Base-by-base conservation (phyloP, 1,284 basidiomycete genomes). In the Papiliotrema flavescens region DNA sequence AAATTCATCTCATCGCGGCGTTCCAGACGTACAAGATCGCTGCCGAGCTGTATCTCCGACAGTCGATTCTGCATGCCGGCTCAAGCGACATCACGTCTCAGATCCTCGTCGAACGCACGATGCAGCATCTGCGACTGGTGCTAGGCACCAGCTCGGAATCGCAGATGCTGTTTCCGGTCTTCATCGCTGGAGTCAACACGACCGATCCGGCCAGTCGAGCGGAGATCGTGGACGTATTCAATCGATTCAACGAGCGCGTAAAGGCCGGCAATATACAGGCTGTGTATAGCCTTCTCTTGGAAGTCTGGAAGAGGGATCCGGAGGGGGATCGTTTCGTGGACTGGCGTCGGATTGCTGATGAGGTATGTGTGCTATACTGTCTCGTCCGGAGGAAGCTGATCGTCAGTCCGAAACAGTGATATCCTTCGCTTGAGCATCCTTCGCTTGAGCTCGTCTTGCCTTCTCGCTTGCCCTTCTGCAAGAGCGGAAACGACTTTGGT, bases 91-190 rank as follows among this genome's bases (percentile, higher is more conserved):
- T 71, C 17, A 51, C 62, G n/a, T 57, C 57, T 23, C 66, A 63
- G n/a, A 56, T 65, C 7, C 58, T 69, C 19, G 66, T 61, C 17
- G 39, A 48, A n/a, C 62, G 64, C 40, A 60, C 68, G 8, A 47
- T 71, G 39, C 47, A 44, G 19, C 55, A 61, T 37, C 61, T 71
- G 15, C 61, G 59, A 19, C 47, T 59, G 15, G 57, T 69, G 17
- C 55, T 71, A 24, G 59, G 64, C 40, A 69, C 70, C 17, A 62
- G 64, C 6, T 62, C 65, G 49, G 66, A 70, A 54, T 61, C 59
- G 17, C 63, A 66, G 46, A 63, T 71, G 54, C 53, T 69, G 39
- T 67, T 71, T 53, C 70, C 70, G 4, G 56, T 71, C 47, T 71
- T 70, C 53, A 50, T 71, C 11, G 60, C 63, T 1, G 70, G 69